These are phyloP conservation scores for Xylaria sp. DNA, from an alignment of 2,329 filamentous ascomycete genomes.

Conservation along the genomic window DNA sequence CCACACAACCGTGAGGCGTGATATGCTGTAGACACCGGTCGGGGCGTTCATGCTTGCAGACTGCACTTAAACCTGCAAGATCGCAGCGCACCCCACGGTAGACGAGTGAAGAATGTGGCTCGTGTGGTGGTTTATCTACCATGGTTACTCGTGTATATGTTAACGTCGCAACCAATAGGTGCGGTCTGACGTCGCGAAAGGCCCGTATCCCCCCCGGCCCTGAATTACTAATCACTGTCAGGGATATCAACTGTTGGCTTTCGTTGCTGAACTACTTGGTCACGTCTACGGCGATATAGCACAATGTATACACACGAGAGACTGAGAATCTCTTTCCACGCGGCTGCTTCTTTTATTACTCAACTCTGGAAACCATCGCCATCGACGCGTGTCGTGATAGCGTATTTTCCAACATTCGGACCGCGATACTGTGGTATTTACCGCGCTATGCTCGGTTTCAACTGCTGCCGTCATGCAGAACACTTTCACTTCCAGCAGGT, in stretches of 20 bases:
- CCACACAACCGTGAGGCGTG: slow-evolving; percentile 21
- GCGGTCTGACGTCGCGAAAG: slow-evolving; percentile 15
- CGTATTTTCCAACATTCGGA: not conserved
- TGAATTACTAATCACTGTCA: not conserved
- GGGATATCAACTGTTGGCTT: not conserved
- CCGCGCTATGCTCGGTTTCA: slow-evolving; percentile 15
- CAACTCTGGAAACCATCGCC: not conserved
- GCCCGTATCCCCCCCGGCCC: not conserved
- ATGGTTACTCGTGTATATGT: slow-evolving; percentile 6
- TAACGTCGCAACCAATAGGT: slow-evolving; percentile 9
- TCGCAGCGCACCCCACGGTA: slow-evolving; percentile 2
- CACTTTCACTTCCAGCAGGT: slow-evolving; percentile 3
- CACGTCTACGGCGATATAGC: not conserved
- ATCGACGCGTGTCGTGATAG: not conserved
- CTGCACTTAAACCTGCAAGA: slow-evolving; percentile 18
- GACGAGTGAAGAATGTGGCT: not conserved
- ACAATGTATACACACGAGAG: not conserved
- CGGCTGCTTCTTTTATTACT: not conserved
- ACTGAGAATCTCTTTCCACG: not conserved
- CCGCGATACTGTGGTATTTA: slow-evolving; percentile 4
- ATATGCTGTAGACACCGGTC: slow-evolving; percentile 11
- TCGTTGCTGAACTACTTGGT: not conserved
- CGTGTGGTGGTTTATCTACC: not conserved
- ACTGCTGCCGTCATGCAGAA: slow-evolving; percentile 18
- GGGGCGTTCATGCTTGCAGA: slow-evolving; percentile 4